These are phyloP conservation scores for Russula brevipes DNA, from an alignment of 768 basidiomycete species.

Conservation along the genomic window DNA sequence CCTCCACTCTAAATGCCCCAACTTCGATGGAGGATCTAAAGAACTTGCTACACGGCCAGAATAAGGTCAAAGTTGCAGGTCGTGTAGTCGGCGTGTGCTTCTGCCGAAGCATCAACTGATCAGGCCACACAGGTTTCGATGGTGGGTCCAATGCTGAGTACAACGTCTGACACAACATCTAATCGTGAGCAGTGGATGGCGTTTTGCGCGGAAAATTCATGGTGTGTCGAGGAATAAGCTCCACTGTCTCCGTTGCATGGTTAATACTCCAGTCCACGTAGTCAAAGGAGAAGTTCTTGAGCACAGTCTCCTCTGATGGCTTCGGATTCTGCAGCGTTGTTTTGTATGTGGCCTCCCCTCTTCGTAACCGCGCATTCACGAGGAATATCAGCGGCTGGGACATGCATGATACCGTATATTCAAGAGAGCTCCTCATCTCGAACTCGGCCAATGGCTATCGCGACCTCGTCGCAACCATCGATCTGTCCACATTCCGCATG, in stretches of 20 bases:
- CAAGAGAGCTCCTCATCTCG: conserved; percentile 81
- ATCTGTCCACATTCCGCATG: conserved; percentile 80
- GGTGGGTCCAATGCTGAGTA: conserved; percentile 40
- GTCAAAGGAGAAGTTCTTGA: conserved; percentile 89
- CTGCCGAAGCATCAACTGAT: conserved; percentile 4
- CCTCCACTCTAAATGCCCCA: conserved; percentile 41
- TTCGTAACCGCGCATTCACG: conserved; percentile 7
- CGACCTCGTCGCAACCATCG: conserved; percentile 82
- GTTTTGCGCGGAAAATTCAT: conserved; percentile 93
- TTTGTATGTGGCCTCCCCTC: conserved; percentile 50
- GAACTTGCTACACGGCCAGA: conserved; percentile 51
- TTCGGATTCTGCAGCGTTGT: conserved; percentile 94
- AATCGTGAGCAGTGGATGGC: conserved; percentile 65
- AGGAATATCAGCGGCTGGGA: conserved; percentile 69
- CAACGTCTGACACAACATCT: conserved; percentile 3
- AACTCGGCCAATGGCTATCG: conserved; percentile 90
- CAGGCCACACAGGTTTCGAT: conserved; percentile 48
- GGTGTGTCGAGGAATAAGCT: conserved; percentile 39
- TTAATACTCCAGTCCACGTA: conserved; percentile 32
- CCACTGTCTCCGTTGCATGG: conserved; percentile 1
- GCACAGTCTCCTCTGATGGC: conserved; percentile 69
- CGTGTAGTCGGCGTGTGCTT: conserved; percentile 33
- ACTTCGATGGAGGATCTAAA: conserved; percentile 54
- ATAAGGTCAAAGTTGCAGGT: conserved; percentile 94
- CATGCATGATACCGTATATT: conserved; percentile 83